These are phyloP conservation scores for Coemansia sp. DNA, from an alignment of 192 early-diverging fungal species.

Conservation along the genomic window DNA sequence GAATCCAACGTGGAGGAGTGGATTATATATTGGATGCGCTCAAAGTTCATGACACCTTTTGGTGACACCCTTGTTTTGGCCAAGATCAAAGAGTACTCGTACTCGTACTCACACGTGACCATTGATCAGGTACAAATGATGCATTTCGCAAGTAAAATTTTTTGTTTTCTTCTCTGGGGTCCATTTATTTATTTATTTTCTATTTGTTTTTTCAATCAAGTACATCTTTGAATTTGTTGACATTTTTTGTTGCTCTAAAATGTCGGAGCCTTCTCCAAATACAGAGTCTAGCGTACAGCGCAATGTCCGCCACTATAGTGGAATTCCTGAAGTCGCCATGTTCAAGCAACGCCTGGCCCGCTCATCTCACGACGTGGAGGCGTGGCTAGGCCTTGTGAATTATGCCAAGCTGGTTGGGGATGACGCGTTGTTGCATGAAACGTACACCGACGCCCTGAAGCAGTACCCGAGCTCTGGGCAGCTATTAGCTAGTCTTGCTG, in stretches of 20 bases:
- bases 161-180: neutral
- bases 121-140: neutral
- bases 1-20: neutral
- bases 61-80: neutral
- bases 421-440: constrained; percentile 59
- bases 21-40: neutral
- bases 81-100: neutral
- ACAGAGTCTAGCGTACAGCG: constrained; percentile 3
- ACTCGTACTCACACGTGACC: neutral
- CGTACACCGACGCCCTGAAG: constrained; percentile 71
- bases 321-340: constrained; percentile 54
- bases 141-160: neutral
- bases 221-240: neutral
- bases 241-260: constrained; percentile 12
- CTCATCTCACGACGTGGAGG: constrained; percentile 64
- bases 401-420: constrained; percentile 66
- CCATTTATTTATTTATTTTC: neutral
- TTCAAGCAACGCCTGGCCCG: constrained; percentile 59
- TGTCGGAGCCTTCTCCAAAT: constrained; percentile 17
- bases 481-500: constrained; percentile 78
- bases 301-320: constrained; percentile 9
- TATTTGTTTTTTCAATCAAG: neutral
- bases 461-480: constrained; percentile 82
- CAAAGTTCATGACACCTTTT: neutral
- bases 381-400: constrained; percentile 67